Percentiles rank a stretch among this genome's conserved stretches.
Conservation (phyloP, 148 eudicot genomes). For the Amaranthus hypochondriacus region DNA sequence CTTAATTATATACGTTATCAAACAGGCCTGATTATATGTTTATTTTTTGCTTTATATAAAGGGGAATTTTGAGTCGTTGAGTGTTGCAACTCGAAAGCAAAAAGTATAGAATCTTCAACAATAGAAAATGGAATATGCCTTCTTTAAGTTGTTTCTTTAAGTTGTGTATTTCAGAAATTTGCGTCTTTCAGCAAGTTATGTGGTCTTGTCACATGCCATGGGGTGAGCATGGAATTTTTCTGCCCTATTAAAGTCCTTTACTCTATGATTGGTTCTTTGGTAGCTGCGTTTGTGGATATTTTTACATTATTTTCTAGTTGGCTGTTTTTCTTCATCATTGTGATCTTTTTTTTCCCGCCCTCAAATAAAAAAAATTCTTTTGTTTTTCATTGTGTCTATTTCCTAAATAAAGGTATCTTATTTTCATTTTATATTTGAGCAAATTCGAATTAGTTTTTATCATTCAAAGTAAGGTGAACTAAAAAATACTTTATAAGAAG, state of each 20-base stretch:
- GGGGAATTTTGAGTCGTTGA: slow-evolving; percentile 14
- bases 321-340: background rate
- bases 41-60: background rate
- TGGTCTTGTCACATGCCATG: slow-evolving; percentile 20
- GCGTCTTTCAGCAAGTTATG: background rate
- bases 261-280: background rate
- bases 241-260: background rate
- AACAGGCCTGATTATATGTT: background rate
- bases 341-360: too few relatives aligned
- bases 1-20: background rate
- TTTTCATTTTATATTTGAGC: too few relatives aligned
- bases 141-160: slow-evolving; percentile 3
- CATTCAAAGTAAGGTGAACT: too few relatives aligned
- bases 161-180: background rate
- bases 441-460: too few relatives aligned
- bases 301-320: background rate
- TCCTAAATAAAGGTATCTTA: too few relatives aligned
- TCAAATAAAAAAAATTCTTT: too few relatives aligned
- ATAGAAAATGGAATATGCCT: slow-evolving; percentile 27
- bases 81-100: slow-evolving; percentile 19
- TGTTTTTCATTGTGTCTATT: too few relatives aligned
- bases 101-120: slow-evolving; percentile 16
- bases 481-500: too few relatives aligned
- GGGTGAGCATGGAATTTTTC: background rate
- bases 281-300: background rate